These are phyloP conservation scores for Metschnikowia arizonensis DNA, from an alignment of 805 yeast genomes.

Conservation along the genomic window DNA sequence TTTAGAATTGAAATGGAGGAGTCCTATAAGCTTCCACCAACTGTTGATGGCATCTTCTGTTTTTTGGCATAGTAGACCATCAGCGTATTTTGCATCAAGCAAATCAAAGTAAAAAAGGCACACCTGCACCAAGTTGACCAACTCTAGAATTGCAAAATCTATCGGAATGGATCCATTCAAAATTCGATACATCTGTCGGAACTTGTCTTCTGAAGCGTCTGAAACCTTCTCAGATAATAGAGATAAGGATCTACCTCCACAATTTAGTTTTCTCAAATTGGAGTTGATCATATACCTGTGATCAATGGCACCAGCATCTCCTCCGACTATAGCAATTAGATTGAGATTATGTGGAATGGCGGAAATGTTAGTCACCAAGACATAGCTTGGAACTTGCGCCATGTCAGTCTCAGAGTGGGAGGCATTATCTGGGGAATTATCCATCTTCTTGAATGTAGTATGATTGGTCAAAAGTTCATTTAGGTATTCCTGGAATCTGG, in stretches of 20 bases:
- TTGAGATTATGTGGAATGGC: conserved; percentile 72
- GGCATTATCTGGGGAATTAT: neutral
- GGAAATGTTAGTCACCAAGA: conserved; percentile 81
- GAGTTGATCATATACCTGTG: conserved; percentile 66
- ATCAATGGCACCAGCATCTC: conserved; percentile 50
- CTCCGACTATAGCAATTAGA: conserved; percentile 64
- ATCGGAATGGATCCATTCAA: conserved; percentile 48
- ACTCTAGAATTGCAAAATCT: conserved; percentile 64
- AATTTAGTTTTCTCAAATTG: conserved; percentile 68
- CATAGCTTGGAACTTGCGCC: conserved; percentile 24
- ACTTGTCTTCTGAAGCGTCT: conserved; percentile 76
- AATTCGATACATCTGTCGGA: conserved; percentile 67
- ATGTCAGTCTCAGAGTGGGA: conserved; percentile 3
- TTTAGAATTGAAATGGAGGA: conserved; percentile 39
- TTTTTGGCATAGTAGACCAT: conserved; percentile 77
- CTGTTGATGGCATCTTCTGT: conserved; percentile 66
- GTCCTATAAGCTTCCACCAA: conserved; percentile 84
- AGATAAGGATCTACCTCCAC: conserved; percentile 82
- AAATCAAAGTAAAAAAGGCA: conserved; percentile 74
- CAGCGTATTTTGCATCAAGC: conserved; percentile 64
- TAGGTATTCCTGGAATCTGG: conserved; percentile 54
- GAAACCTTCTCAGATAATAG: conserved; percentile 62
- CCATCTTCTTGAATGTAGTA: conserved; percentile 59
- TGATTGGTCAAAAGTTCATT: conserved; percentile 62
- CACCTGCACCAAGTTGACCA: conserved; percentile 71